These are phyloP conservation scores for Cudoniella acicularis DNA, from an alignment of 495 filamentous ascomycete genomes.

Conservation along the genomic window DNA sequence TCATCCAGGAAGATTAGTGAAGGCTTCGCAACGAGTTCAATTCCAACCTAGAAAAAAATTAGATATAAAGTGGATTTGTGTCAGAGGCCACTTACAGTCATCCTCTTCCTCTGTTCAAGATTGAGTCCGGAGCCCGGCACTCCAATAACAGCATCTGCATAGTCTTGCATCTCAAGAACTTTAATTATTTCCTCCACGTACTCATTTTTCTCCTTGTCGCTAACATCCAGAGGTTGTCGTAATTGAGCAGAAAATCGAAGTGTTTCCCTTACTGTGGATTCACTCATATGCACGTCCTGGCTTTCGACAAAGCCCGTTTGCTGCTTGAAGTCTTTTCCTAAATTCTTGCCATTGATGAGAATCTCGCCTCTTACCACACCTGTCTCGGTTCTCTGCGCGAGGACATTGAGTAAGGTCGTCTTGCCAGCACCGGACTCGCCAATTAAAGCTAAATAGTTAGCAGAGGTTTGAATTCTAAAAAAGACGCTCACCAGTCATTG, in stretches of 20 bases:
- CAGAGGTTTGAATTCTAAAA: too few relatives aligned
- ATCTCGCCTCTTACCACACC: constrained; percentile 48
- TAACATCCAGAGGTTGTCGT: constrained; percentile 33
- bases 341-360: not conserved
- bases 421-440: constrained; percentile 79
- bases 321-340: not conserved
- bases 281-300: not conserved
- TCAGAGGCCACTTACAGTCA: constrained; percentile 56
- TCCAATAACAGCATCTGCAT: constrained; percentile 81
- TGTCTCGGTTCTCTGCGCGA: constrained; percentile 59
- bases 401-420: constrained; percentile 87
- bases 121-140: constrained; percentile 66
- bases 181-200: constrained; percentile 57
- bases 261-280: not conserved
- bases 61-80: not conserved
- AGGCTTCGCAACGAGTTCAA: constrained; percentile 85
- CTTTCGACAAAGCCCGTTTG: not conserved
- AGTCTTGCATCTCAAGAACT: constrained; percentile 68
- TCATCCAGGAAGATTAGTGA: constrained; percentile 85
- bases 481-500: constrained; percentile 53
- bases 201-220: constrained; percentile 48
- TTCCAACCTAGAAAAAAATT: too few relatives aligned
- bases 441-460: constrained; percentile 47
- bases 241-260: constrained; percentile 38
- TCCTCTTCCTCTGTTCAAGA: constrained; percentile 63